Base-by-base conservation (phyloP, 2,329 filamentous ascomycete genomes). In the Curvularia lunata region DNA sequence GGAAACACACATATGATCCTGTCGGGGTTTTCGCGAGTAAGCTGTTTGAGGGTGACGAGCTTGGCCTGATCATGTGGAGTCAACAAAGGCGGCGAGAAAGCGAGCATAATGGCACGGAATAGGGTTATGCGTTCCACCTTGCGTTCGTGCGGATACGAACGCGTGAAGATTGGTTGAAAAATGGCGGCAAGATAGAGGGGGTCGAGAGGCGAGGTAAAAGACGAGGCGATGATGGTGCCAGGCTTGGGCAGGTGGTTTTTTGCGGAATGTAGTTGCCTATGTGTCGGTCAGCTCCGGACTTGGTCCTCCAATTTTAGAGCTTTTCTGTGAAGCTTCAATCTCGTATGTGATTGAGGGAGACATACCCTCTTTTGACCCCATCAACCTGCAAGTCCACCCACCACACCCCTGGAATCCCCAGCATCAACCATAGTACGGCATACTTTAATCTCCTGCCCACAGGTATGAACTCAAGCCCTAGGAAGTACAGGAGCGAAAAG, bases 301-400 rank as follows among this genome's bases (percentile, higher is more conserved):
- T 37, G 32, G 9, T 9, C 49, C 5, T 6, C 27, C 8, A 21
- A 16, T 16, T 21, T 2, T 41, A 40, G 13, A 4, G 4, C 21
- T 21, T 40, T 21, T 16, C 16, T 12, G 9, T 3, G 18, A 32
- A 19, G 18, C 16, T 52, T 28, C 25, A 30, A 34, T 25, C 19
- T 18, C 9, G 45, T 37, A 23, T 4, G 19, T 23, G 16, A 13
- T 21, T 12, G 12, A 10, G n/a, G 28, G 30, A 47, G 72, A 73
- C 82, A 54, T 76, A 93, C 80, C 95, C 95, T 79, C 92, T 91
- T 79, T 91, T 93, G 52, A 99, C 95, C 57, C 94, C 94, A 75
- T 99, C 95, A 65, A 99, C 91, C 77, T 97, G 94, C n/a, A 99
- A 82, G 78, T 99, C 95, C 55, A 97, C 89, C 94, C 94, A 98